Percentiles rank a stretch among this genome's conserved stretches.
These are phyloP conservation scores for Yamadazyma insecticola DNA, from an alignment of 805 yeast species.

Conservation along the genomic window DNA sequence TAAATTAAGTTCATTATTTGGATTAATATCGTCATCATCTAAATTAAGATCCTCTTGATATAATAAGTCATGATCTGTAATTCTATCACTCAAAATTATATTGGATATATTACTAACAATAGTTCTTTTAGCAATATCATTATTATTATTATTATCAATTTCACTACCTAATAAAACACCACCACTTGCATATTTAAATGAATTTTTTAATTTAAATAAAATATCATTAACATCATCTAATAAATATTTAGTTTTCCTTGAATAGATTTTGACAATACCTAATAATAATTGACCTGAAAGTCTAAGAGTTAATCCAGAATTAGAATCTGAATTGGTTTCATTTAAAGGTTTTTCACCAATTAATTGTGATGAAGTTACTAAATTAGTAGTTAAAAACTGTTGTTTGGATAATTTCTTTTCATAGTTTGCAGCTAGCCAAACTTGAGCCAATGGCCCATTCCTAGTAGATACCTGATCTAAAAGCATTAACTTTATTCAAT, in stretches of 20 bases:
- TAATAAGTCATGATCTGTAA: constrained; percentile 71
- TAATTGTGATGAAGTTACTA: constrained; percentile 44
- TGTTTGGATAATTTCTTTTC: constrained; percentile 71
- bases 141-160: constrained; percentile 14
- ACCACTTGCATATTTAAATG: constrained; percentile 45
- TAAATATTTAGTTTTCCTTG: constrained; percentile 77
- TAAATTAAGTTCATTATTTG: too few relatives aligned
- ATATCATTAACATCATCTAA: constrained; percentile 82
- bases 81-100: constrained; percentile 68
- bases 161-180: constrained; percentile 19
- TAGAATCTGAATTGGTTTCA: constrained; percentile 44
- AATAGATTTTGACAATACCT: constrained; percentile 84
- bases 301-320: constrained; percentile 54
- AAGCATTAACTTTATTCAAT: too few relatives aligned
- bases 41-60: constrained; percentile 54
- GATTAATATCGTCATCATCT: constrained; percentile 21
- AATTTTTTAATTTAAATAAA: constrained; percentile 61
- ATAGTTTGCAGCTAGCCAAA: constrained; percentile 90
- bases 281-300: constrained; percentile 80
- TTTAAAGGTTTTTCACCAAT: too few relatives aligned
- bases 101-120: constrained; percentile 55
- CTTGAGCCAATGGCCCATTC: constrained; percentile 82
- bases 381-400: constrained; percentile 68
- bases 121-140: constrained; percentile 51
- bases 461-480: too few relatives aligned